Evolutionary conservation across 1,139 yeast genomes (phyloP).

Genomic region (Candida frijolesensis): DNA sequence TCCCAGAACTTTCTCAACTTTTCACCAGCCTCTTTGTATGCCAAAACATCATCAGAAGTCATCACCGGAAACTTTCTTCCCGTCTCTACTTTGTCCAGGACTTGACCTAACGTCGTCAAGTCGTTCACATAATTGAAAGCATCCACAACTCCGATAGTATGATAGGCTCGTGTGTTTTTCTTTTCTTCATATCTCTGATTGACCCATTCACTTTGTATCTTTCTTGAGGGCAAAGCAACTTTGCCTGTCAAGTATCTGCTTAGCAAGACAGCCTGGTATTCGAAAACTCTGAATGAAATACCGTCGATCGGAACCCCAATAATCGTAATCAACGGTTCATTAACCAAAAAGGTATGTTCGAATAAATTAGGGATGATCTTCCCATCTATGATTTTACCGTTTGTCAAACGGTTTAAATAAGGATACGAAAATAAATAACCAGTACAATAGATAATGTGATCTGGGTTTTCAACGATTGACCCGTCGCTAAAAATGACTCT

Average conservation of each 20-base stretch:
- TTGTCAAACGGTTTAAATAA: constrained; percentile 31
- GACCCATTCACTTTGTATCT: constrained; percentile 36
- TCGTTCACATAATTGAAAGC: constrained; percentile 25
- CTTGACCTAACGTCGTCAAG: constrained; percentile 30
- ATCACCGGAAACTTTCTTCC: constrained; percentile 40
- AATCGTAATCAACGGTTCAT: constrained; percentile 39
- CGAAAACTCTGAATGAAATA: constrained; percentile 41
- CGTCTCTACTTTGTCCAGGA: constrained; percentile 18
- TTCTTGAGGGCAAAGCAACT: constrained; percentile 28
- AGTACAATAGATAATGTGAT: constrained; percentile 44
- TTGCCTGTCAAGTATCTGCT: constrained; percentile 38
- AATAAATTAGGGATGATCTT: constrained; percentile 29
- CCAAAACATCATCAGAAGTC: constrained; percentile 26
- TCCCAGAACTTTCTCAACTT: constrained; percentile 20
- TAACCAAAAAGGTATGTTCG: constrained; percentile 40
- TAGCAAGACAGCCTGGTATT: constrained; percentile 41
- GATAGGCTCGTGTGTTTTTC: constrained; percentile 41
- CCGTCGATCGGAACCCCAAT: constrained; percentile 49
- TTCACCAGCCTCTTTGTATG: constrained; percentile 23
- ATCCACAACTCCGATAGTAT: constrained; percentile 36
- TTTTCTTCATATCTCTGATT: constrained; percentile 24
- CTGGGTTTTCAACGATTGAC: constrained; percentile 29
- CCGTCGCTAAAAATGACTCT: constrained; percentile 34
- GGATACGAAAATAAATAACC: constrained; percentile 50
- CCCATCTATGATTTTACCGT: constrained; percentile 33